These are phyloP conservation scores for Bacidia rubella DNA, from an alignment of 495 filamentous ascomycete species.

Conservation along the genomic window DNA sequence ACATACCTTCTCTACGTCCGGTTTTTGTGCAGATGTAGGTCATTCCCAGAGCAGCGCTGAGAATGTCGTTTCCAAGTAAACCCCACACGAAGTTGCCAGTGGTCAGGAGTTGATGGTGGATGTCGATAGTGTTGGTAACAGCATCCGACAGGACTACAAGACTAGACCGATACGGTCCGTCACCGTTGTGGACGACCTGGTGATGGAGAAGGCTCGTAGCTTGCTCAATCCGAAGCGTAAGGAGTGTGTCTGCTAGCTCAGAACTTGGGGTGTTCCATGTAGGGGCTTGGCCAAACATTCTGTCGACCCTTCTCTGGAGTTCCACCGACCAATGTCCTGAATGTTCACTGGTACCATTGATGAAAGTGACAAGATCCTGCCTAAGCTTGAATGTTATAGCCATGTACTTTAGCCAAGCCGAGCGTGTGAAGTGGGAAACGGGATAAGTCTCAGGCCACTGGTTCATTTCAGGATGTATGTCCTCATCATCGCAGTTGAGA, in stretches of 20 bases:
- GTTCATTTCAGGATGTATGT: constrained; percentile 26
- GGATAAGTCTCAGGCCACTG: constrained; percentile 25
- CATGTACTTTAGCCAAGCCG: constrained; percentile 22
- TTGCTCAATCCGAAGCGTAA: constrained; percentile 22
- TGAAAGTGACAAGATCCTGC: constrained; percentile 20
- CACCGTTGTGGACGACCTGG: background rate
- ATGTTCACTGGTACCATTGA: constrained; percentile 17
- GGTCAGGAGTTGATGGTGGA: constrained; percentile 11
- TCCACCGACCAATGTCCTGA: no score
- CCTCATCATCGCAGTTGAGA: constrained; percentile 35
- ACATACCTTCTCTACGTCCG: background rate
- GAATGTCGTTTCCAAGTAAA: constrained; percentile 6
- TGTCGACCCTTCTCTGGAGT: background rate
- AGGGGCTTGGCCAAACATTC: constrained; percentile 17
- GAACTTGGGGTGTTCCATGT: constrained; percentile 8
- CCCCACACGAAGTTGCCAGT: constrained; percentile 1
- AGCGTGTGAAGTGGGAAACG: constrained; percentile 26
- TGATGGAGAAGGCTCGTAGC: constrained; percentile 17
- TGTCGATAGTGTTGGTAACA: constrained; percentile 7
- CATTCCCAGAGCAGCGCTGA: constrained; percentile 10
- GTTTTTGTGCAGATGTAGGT: background rate
- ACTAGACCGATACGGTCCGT: background rate
- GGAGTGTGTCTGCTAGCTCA: constrained; percentile 13
- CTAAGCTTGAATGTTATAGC: constrained; percentile 7
- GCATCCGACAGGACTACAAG: constrained; percentile 3